Evolutionary conservation across 2,329 filamentous ascomycete genomes (phyloP).

Genomic region (Alternaria dauci): DNA sequence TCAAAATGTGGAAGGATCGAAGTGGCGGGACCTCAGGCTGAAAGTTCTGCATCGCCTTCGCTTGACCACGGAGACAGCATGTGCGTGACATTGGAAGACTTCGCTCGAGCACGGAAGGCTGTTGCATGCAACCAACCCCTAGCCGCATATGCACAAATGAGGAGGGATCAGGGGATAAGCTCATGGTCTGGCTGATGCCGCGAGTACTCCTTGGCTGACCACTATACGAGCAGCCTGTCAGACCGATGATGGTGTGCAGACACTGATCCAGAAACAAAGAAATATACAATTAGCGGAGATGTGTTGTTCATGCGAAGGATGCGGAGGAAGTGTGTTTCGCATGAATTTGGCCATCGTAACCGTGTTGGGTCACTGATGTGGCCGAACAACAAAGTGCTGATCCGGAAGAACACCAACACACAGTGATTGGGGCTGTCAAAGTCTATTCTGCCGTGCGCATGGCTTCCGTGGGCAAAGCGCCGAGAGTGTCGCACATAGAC

Average conservation of each 20-base stretch:
- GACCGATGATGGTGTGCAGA: conserved; percentile 19
- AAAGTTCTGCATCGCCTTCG: conserved; percentile 15
- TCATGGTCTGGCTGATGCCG: conserved; percentile 28
- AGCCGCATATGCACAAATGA: conserved; percentile 48
- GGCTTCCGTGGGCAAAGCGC: conserved; percentile 3
- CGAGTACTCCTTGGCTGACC: conserved; percentile 29
- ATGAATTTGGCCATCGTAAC: conserved; percentile 21
- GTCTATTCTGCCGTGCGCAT: conserved; percentile 3
- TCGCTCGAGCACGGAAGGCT: conserved; percentile 42
- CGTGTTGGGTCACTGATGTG: conserved; percentile 18
- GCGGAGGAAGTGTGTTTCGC: conserved; percentile 10
- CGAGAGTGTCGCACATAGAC: conserved; percentile 6
- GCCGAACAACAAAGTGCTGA: conserved; percentile 14
- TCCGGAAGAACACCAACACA: conserved; percentile 6
- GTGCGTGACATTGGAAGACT: conserved; percentile 14
- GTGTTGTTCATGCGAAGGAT: conserved; percentile 15
- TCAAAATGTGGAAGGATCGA: conserved; percentile 7
- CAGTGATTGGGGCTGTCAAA: conserved; percentile 7
- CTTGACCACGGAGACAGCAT: conserved; percentile 12
- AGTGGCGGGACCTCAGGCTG: conserved; percentile 32
- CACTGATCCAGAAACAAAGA: conserved; percentile 15
- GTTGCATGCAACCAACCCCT: conserved; percentile 45
- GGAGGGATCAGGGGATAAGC: conserved; percentile 37
- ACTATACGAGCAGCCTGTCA: conserved; percentile 25
- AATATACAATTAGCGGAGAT: conserved; percentile 6